Evolutionary conservation across 176 grass and related monocot genomes (phyloP).

Genomic region (Avena atlantica): DNA sequence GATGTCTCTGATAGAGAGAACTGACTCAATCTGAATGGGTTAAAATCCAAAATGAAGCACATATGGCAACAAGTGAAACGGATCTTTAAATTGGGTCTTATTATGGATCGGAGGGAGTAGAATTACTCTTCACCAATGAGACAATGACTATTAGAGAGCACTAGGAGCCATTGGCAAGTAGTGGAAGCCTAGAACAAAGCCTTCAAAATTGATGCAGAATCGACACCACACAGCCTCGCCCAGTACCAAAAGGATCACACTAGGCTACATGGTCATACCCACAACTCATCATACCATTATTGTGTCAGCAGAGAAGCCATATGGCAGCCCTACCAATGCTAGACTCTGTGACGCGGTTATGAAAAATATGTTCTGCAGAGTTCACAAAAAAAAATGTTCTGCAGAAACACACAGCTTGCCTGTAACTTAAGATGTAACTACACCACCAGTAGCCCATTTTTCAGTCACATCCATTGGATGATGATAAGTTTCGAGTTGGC

Average conservation of each 20-base stretch:
- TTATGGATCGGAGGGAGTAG: no score
- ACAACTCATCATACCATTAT: background rate
- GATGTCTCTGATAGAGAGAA: background rate
- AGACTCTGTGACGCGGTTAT: background rate
- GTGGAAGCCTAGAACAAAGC: background rate
- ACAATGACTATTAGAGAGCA: background rate
- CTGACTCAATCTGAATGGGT: background rate
- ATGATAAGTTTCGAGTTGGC: background rate
- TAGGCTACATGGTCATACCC: no score
- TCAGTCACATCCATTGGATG: background rate
- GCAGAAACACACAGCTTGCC: background rate
- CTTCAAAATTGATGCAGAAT: background rate
- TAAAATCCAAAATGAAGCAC: background rate
- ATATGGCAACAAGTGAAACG: background rate
- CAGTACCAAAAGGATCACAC: background rate
- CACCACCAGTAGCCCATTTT: background rate
- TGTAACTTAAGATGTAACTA: background rate
- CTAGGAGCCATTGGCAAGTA: background rate
- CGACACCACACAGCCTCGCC: background rate
- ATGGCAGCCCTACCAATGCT: background rate
- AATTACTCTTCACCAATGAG: background rate
- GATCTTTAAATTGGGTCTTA: background rate
- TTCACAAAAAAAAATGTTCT: background rate
- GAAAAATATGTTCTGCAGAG: background rate
- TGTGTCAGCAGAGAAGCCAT: background rate